phyloP scores from a whole-genome alignment of 345 rosid species.

The Passiflora organensis region DNA sequence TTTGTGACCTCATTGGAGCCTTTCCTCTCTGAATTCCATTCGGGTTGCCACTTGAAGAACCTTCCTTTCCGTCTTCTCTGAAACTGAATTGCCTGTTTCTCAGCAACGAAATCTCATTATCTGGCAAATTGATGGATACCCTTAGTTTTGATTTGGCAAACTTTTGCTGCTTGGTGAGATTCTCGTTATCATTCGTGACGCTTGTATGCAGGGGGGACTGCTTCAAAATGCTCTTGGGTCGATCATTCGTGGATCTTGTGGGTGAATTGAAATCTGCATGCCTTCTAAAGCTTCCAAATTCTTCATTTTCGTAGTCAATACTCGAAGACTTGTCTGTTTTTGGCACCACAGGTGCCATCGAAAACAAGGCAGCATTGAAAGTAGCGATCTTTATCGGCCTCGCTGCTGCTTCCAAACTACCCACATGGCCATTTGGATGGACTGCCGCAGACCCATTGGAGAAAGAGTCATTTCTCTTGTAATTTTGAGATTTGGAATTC shows the following conservation, averaged over 20 bases:
- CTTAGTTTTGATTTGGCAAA: conserved; percentile 69
- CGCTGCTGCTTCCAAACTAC: conserved; percentile 24
- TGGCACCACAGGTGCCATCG: conserved; percentile 88
- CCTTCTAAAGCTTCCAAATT: conserved; percentile 3
- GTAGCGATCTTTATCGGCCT: conserved; percentile 63
- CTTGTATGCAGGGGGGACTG: conserved; percentile 58
- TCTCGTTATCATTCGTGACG: conserved; percentile 20
- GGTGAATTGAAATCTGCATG: conserved; percentile 23
- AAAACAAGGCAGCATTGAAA: conserved; percentile 85
- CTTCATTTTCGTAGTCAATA: conserved; percentile 25
- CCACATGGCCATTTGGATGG: conserved; percentile 36
- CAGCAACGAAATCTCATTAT: conserved; percentile 78
- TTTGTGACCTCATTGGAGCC: conserved; percentile 33
- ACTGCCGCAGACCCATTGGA: conserved; percentile 33
- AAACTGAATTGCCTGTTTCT: conserved; percentile 56
- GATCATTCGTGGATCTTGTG: conserved; percentile 48
- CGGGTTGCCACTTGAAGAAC: conserved; percentile 11
- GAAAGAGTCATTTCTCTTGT: conserved; percentile 4
- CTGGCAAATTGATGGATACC: conserved; percentile 89
- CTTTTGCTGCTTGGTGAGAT: conserved; percentile 44
- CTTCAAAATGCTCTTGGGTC: conserved; percentile 79
- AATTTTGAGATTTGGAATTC: conserved; percentile 17
- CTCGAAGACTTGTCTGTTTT: conserved; percentile 28
- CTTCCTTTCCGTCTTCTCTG: conserved; percentile 39
- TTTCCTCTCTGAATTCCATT: conserved; percentile 29